These are phyloP conservation scores for Claviceps digitariae DNA, from an alignment of 2,329 filamentous ascomycete genomes.

Conservation along the genomic window DNA sequence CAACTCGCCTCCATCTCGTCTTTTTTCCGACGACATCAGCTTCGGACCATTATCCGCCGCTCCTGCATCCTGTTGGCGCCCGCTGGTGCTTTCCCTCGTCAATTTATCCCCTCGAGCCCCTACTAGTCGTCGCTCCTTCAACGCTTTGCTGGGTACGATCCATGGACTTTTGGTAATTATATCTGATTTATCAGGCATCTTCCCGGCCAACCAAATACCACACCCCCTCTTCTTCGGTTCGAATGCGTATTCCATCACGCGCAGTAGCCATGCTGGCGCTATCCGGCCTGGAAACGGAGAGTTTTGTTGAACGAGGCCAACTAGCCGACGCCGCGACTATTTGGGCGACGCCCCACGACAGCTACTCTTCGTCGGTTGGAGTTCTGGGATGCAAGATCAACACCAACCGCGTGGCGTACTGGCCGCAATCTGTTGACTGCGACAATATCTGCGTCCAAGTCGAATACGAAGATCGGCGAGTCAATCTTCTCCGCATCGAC, in stretches of 20 bases:
- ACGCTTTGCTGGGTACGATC: too few relatives aligned
- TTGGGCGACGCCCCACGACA: constrained; percentile 39
- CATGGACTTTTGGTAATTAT: too few relatives aligned
- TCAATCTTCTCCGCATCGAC: constrained; percentile 48
- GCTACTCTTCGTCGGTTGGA: constrained; percentile 43
- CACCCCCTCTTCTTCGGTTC: neutral
- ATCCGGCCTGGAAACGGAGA: neutral
- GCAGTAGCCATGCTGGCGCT: neutral
- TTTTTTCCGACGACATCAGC: too few relatives aligned
- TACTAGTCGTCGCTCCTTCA: too few relatives aligned
- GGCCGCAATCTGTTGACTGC: constrained; percentile 41
- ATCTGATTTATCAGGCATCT: too few relatives aligned
- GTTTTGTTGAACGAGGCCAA: constrained; percentile 3
- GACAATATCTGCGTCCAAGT: constrained; percentile 42
- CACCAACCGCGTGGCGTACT: constrained; percentile 48
- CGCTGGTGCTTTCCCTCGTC: too few relatives aligned
- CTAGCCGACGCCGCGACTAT: constrained; percentile 10
- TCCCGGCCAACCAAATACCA: too few relatives aligned
- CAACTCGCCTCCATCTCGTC: too few relatives aligned
- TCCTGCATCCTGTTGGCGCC: too few relatives aligned
- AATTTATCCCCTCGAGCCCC: too few relatives aligned
- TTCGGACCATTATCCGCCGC: too few relatives aligned
- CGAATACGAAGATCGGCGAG: constrained; percentile 30
- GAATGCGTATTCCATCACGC: neutral
- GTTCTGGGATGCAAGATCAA: constrained; percentile 49